phyloP scores from a whole-genome alignment of 345 rosid species.

The Brassica incana region DNA sequence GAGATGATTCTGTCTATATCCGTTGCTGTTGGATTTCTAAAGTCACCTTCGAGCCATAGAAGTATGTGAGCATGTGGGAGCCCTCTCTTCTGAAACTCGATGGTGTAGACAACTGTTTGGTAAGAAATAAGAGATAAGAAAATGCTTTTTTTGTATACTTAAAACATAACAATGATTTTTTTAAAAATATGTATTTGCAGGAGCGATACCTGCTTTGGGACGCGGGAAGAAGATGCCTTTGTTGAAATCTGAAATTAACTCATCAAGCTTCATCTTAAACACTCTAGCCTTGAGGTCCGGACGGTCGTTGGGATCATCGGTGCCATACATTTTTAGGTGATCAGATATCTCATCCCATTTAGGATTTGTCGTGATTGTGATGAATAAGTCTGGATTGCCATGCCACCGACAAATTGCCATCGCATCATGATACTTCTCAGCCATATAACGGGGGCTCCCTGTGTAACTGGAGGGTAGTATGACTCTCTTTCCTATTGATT shows the following conservation, averaged over 20 bases:
- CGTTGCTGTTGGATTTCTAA: background rate
- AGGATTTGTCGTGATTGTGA: background rate
- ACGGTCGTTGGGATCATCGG: background rate
- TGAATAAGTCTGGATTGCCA: background rate
- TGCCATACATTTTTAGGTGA: background rate
- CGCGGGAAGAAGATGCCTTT: background rate
- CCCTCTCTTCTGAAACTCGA: background rate
- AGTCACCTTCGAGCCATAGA: background rate
- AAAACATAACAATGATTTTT: too few relatives aligned
- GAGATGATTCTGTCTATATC: background rate
- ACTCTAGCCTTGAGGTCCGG: background rate
- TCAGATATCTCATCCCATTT: background rate
- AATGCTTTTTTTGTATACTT: background rate
- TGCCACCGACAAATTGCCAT: slow-evolving; percentile 7
- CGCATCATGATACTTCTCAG: slow-evolving; percentile 3
- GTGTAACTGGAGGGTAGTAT: too few relatives aligned
- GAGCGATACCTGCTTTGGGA: background rate
- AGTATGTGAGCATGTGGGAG: background rate
- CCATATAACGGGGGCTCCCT: background rate
- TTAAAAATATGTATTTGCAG: background rate
- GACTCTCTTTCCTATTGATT: too few relatives aligned
- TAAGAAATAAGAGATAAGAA: background rate
- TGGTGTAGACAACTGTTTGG: background rate
- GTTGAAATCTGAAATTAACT: background rate
- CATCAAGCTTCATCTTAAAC: too few relatives aligned